Percentiles rank a stretch among this genome's conserved stretches.
phyloP scores from a whole-genome alignment of 1,139 yeast species.

The Eremothecium sinecaudum region DNA sequence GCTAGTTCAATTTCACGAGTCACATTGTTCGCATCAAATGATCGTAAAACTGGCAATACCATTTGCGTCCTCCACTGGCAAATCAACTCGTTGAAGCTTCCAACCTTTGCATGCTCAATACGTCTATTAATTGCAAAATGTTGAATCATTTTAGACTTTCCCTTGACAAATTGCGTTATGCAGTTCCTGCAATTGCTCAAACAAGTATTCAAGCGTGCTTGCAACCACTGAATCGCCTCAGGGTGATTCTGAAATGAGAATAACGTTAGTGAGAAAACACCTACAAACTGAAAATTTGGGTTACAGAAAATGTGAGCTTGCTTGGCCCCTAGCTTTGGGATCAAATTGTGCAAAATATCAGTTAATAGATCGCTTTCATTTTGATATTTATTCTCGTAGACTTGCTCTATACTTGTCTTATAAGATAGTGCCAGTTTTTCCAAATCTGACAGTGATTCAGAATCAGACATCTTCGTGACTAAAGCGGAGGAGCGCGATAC shows the following conservation, averaged over 20 bases:
- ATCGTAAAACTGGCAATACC: constrained; percentile 28
- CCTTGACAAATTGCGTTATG: constrained; percentile 41
- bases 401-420: constrained; percentile 21
- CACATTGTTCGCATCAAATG: constrained; percentile 24
- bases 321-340: constrained; percentile 19
- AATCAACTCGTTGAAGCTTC: constrained; percentile 42
- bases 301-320: constrained; percentile 51
- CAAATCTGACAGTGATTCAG: constrained; percentile 2
- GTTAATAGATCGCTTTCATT: constrained; percentile 26
- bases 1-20: constrained; percentile 29
- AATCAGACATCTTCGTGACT: constrained; percentile 1
- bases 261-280: constrained; percentile 46
- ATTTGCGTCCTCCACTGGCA: constrained; percentile 45
- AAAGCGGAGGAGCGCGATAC: constrained; percentile 1
- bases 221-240: constrained; percentile 37
- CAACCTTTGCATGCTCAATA: constrained; percentile 41
- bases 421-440: constrained; percentile 8
- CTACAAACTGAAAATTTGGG: constrained; percentile 37
- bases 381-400: constrained; percentile 22
- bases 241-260: constrained; percentile 46
- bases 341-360: constrained; percentile 20
- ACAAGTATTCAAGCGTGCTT: constrained; percentile 34
- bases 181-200: constrained; percentile 46
- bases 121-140: constrained; percentile 44
- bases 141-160: constrained; percentile 43